Evolutionary conservation across 1,139 yeast genomes (phyloP).

Genomic region (Scheffersomyces parashehatae): DNA sequence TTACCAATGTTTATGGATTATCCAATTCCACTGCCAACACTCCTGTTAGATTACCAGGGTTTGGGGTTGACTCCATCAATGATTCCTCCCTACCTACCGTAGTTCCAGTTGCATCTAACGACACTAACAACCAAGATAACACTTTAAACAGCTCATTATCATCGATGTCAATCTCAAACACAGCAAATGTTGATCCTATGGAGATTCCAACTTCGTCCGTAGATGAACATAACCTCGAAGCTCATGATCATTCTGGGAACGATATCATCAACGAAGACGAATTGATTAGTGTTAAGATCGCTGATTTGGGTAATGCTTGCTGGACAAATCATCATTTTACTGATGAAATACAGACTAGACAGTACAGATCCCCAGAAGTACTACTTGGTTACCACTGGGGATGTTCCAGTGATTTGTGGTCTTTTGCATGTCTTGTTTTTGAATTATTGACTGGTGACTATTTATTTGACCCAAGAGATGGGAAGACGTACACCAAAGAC

Average conservation of each 20-base stretch:
- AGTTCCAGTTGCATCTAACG: background rate
- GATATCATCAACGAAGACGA: constrained; percentile 45
- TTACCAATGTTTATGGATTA: constrained; percentile 38
- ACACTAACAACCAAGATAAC: background rate
- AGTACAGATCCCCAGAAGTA: constrained; percentile 50
- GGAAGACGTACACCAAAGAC: constrained; percentile 47
- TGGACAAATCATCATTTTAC: constrained; percentile 53
- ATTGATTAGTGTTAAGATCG: constrained; percentile 48
- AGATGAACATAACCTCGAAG: constrained; percentile 4
- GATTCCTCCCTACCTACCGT: background rate
- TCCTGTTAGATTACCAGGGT: constrained; percentile 29
- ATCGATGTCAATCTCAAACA: constrained; percentile 44
- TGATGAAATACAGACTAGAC: constrained; percentile 53
- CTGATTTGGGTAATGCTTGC: constrained; percentile 53
- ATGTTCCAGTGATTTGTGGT: constrained; percentile 50
- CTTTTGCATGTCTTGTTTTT: constrained; percentile 47
- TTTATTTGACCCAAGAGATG: constrained; percentile 49
- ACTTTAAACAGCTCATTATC: constrained; percentile 42
- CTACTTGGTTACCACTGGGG: constrained; percentile 53
- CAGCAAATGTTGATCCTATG: constrained; percentile 23
- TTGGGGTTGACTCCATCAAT: background rate
- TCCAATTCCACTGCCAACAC: constrained; percentile 45
- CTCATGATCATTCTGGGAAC: constrained; percentile 4
- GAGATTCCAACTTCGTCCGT: constrained; percentile 21
- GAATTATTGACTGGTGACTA: constrained; percentile 52